phyloP scores from a whole-genome alignment of 2,329 filamentous ascomycete genomes.

The Podosphaera leucotricha region DNA sequence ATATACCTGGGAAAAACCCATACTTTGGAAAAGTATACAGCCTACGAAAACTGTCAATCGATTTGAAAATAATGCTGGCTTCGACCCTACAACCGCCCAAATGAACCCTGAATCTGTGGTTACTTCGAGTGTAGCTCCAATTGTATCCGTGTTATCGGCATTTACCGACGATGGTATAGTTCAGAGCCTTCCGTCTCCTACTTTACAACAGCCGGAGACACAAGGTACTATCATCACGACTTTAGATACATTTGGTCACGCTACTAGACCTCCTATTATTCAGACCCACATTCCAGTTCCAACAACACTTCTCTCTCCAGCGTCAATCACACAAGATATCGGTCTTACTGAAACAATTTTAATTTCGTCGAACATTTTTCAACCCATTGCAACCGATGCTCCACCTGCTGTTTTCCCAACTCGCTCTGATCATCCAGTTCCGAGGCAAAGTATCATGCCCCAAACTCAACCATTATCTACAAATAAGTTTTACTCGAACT shows the following conservation, averaged over 20 bases:
- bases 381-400: slow-evolving; percentile 28
- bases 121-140: slow-evolving; percentile 1
- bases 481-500: slow-evolving; percentile 65
- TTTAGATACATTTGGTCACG: slow-evolving; percentile 11
- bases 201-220: slow-evolving; percentile 13
- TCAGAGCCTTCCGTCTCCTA: slow-evolving; percentile 16
- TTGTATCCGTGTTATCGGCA: background rate
- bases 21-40: background rate
- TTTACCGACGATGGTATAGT: slow-evolving; percentile 12
- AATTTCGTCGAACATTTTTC: slow-evolving; percentile 25
- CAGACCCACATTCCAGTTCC: slow-evolving; percentile 8
- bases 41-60: background rate
- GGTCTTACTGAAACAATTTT: background rate
- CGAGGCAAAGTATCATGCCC: slow-evolving; percentile 24
- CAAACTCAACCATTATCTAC: slow-evolving; percentile 32
- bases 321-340: background rate
- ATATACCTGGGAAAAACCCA: background rate
- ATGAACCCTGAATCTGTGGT: background rate
- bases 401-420: slow-evolving; percentile 25
- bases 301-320: slow-evolving; percentile 2
- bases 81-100: background rate
- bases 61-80: background rate
- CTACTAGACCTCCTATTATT: slow-evolving; percentile 7
- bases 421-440: slow-evolving; percentile 33
- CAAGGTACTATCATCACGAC: slow-evolving; percentile 17